Evolutionary conservation across 495 filamentous ascomycete genomes (phyloP), one percentile per base, ranked within the genome.

Genomic region (Pyrenula aspistea): DNA sequence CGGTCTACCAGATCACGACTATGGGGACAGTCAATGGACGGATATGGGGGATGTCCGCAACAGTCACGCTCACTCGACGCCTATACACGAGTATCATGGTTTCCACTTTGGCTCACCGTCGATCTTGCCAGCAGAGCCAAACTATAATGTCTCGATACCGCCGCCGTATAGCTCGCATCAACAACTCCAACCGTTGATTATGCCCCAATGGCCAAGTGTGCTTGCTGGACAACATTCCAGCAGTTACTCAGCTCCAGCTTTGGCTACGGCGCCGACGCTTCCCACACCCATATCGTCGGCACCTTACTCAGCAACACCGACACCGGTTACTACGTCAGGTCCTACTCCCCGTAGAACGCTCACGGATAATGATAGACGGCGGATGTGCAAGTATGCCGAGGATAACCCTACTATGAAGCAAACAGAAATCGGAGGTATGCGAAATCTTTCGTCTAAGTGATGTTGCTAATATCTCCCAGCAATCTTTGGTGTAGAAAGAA

Each of bases 401-500:
- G 91, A 96, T 62, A 84, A 97, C 65, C 93, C 92, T 51, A 86
- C 81, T 55, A 87, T 88, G n/a, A 96, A 97, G 72, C 93, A 99
- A 70, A 95, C 91, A 22, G 93, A 97, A 66, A 99, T 99, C 74
- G 93, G 93, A 75, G 84, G 87, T 91, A 76, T 70, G 81, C 63
- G 55, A 62, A 64, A 56, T 59, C 56, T 23, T 22, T 55, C 24
- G 61, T 55, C 55, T 54, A 61, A 57, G 60, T 65, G 60, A 42
- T 58, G 31, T 64, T 69, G 56, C 73, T 67, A 25, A 62, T 24
- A 22, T 42, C 51, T 2, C 52, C 49, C 56, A 92, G 88, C 87
- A 23, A 81, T 92, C 67, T 99, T 99, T 75, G 92, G 93, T 22
- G 93, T 99, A 55, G 93, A 99, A 75, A 78, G 93, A 85, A 98